Conservation (phyloP, 2,329 filamentous ascomycete genomes). For the Epichloe gansuensis region DNA sequence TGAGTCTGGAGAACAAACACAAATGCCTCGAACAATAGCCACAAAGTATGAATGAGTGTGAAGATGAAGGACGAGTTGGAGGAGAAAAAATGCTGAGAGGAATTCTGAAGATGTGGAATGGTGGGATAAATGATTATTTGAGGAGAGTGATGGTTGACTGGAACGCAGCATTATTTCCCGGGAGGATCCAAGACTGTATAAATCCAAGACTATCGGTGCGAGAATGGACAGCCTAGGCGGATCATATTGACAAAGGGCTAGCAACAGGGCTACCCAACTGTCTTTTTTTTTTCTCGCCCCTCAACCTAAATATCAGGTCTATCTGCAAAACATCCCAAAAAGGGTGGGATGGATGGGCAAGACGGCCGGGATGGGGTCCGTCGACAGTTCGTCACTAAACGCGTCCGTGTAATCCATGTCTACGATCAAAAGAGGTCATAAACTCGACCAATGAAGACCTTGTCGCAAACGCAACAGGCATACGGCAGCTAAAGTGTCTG, state of each 20-base stretch:
- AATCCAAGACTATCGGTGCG: conserved; percentile 24
- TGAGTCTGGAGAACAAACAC: conserved; percentile 6
- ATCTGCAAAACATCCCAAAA: conserved; percentile 16
- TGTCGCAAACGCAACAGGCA: conserved; percentile 17
- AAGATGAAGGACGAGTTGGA: conserved; percentile 19
- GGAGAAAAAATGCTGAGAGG: conserved; percentile 31
- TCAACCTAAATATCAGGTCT: conserved; percentile 22
- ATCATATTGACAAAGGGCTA: conserved; percentile 22
- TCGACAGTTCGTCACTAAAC: conserved; percentile 12
- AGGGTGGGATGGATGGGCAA: background rate
- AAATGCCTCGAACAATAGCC: conserved; percentile 17
- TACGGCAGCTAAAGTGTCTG: conserved; percentile 23
- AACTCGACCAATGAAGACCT: conserved; percentile 17
- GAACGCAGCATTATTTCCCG: conserved; percentile 20
- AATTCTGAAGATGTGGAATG: conserved; percentile 30
- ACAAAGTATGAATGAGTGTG: conserved; percentile 15
- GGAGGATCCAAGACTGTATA: conserved; percentile 24
- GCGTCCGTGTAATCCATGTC: conserved; percentile 11
- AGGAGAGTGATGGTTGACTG: conserved; percentile 23
- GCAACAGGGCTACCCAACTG: conserved; percentile 11
- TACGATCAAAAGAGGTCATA: conserved; percentile 10
- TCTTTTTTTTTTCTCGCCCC: conserved; percentile 12
- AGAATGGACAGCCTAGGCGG: conserved; percentile 17
- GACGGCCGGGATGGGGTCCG: conserved; percentile 3
- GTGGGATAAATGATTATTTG: conserved; percentile 28